A percentile compares a stretch with the other conserved stretches of the same genome.
Conservation (phyloP, 345 rosid species). For the Litchi chinensis region DNA sequence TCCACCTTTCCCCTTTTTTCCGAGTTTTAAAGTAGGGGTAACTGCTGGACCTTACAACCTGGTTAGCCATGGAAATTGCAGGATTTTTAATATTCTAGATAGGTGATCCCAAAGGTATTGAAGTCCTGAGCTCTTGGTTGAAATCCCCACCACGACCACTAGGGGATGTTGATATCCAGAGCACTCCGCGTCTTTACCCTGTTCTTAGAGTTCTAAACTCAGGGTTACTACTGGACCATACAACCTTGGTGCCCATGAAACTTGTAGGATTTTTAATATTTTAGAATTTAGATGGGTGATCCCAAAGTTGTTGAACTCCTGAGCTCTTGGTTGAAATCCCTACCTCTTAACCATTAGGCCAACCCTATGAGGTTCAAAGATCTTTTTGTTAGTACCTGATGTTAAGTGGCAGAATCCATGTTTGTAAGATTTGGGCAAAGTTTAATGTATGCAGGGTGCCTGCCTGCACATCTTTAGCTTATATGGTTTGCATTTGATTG, state of each 20-base stretch:
- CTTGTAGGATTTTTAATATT: background rate
- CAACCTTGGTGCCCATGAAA: background rate
- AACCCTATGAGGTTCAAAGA: background rate
- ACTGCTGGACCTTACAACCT: no score
- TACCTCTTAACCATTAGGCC: background rate
- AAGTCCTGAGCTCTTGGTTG: no score
- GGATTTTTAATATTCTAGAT: no score
- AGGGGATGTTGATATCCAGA: background rate
- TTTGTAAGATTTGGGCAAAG: conserved; percentile 2
- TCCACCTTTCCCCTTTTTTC: no score
- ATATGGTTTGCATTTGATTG: background rate
- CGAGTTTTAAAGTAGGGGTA: no score
- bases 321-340: background rate
- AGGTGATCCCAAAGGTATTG: no score
- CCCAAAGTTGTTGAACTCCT: background rate
- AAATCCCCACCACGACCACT: no score
- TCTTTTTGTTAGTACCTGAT: conserved; percentile 9
- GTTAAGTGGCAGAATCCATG: background rate
- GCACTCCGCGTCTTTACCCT: background rate
- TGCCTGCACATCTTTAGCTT: background rate
- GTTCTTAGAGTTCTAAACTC: background rate
- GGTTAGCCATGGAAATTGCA: no score
- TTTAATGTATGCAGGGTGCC: background rate
- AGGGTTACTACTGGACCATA: background rate
- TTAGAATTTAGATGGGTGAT: background rate